Evolutionary conservation across 208 protist species (phyloP).

Genomic region (Crithidia brevicula): DNA sequence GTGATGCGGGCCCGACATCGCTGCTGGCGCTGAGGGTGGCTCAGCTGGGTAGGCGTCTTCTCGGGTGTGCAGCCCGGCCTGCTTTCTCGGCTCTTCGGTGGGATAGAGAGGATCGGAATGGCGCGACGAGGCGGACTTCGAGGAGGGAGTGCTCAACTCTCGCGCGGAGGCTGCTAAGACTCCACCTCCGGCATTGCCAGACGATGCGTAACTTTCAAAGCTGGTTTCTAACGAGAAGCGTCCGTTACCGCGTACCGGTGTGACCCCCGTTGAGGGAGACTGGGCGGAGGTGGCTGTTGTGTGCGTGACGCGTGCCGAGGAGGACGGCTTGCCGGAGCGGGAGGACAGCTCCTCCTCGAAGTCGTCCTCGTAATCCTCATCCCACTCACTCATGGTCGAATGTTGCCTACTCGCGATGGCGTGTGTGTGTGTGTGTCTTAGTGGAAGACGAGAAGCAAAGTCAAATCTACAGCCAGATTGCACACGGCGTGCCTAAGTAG

Average conservation of each 20-base stretch:
- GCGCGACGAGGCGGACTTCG: not conserved
- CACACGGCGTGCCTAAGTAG: too few species aligned
- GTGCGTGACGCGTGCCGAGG: not conserved
- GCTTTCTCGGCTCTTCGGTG: not conserved
- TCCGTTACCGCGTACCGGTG: not conserved
- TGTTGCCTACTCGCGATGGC: too few species aligned
- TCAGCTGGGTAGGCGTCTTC: not conserved
- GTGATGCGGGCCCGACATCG: too few species aligned
- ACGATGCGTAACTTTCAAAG: constrained; percentile 18
- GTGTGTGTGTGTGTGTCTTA: too few species aligned
- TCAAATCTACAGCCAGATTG: too few species aligned
- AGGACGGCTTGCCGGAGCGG: not conserved
- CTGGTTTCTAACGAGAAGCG: constrained; percentile 6
- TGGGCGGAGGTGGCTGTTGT: not conserved
- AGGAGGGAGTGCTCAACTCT: constrained; percentile 2
- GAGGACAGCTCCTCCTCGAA: constrained; percentile 14
- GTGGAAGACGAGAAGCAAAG: too few species aligned
- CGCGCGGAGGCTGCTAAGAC: not conserved
- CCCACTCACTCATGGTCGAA: constrained; percentile 17
- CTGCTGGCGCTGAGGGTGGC: not conserved
- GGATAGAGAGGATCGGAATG: constrained; percentile 20
- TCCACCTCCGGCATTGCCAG: not conserved
- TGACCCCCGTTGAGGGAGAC: not conserved
- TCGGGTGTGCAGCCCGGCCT: not conserved
- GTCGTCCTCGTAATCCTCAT: constrained; percentile 33